Base-by-base conservation (phyloP, 2,329 filamentous ascomycete species). In the Penicillium sp. region DNA sequence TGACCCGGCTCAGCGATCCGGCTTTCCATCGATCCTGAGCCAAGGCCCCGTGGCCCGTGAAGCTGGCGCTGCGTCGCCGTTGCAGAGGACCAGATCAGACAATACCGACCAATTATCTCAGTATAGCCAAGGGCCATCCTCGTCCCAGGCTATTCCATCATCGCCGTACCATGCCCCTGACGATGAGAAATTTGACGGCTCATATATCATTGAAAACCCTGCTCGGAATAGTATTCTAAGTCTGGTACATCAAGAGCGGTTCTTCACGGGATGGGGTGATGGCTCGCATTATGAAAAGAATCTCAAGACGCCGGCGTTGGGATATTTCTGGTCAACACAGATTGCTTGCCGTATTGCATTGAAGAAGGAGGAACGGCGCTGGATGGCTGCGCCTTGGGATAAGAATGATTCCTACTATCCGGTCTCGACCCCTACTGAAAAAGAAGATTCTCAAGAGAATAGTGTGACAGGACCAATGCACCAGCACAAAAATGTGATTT, bases 241-340 rank as follows among this genome's bases (percentile, higher is more conserved):
- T 35, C 85, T 97, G 9, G 89, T 96, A 70, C 91, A 97, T 77
- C 94, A 98, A 78, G 92, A 97, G 76, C 86, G 91, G 47, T 97
- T 93, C 87, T 96, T 97, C 79, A 96, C 93, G 4, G 93, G 95
- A 65, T 97, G 95, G 94, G 93, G 94, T 24, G 91, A 96, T 75
- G 83, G 88, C 59, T 80, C 22, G 8, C 64, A 66, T 17, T 65
- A 62, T 28, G 58, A 69, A 1, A 62, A 60, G 13, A 60, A 73
- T 1, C 67, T 68, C 59, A 98, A 97, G 79, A 97, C 91, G 0
- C 94, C 94, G 0, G 91, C 91, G 7, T 79, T 98, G 26, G 94
- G 94, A 0, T 83, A 97, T 8, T 90, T 96, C 12, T 98, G 94
- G 94, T 89, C 92, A 2, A 94, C 93, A 33, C 93, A 97, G 80